These are phyloP conservation scores for Yarrowia sp. DNA, from an alignment of 805 yeast species.

Conservation along the genomic window DNA sequence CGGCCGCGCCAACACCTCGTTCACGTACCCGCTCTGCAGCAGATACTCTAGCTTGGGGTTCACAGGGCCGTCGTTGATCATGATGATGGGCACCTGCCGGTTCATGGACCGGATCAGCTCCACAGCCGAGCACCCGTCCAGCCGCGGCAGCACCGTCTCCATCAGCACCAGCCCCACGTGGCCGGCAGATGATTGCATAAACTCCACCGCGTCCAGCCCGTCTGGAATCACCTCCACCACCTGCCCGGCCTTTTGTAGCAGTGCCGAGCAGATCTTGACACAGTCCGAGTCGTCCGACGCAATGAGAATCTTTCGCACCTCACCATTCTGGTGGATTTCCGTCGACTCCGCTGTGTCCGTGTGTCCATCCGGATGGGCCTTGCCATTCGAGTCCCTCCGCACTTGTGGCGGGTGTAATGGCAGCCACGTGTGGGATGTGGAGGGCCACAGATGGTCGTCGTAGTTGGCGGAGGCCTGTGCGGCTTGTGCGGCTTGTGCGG, in stretches of 20 bases:
- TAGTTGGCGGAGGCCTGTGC: neutral
- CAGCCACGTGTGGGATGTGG: neutral
- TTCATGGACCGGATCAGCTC: slow-evolving; percentile 83
- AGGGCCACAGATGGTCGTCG: slow-evolving; percentile 7
- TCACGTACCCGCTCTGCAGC: slow-evolving; percentile 50
- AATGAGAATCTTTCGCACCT: slow-evolving; percentile 40
- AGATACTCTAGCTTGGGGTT: slow-evolving; percentile 28
- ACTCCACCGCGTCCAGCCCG: slow-evolving; percentile 79
- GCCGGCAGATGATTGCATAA: slow-evolving; percentile 60
- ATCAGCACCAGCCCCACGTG: slow-evolving; percentile 52
- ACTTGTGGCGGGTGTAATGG: slow-evolving; percentile 11
- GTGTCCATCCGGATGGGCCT: neutral
- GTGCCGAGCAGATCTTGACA: slow-evolving; percentile 76
- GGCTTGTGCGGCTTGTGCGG: neutral
- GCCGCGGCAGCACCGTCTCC: slow-evolving; percentile 55
- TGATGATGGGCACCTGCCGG: slow-evolving; percentile 71
- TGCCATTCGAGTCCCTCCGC: neutral
- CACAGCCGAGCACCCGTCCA: slow-evolving; percentile 77
- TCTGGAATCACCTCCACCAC: slow-evolving; percentile 89
- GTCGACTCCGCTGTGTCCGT: neutral
- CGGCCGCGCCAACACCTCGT: slow-evolving; percentile 89
- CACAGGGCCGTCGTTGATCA: slow-evolving; percentile 41
- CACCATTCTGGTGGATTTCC: slow-evolving; percentile 8
- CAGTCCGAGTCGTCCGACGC: slow-evolving; percentile 62
- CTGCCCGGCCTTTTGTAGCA: slow-evolving; percentile 83